Percentiles rank a stretch among this genome's conserved stretches.
Evolutionary conservation across 176 grass and related monocot species (phyloP).

Genomic region (Aegilops sharonensis): DNA sequence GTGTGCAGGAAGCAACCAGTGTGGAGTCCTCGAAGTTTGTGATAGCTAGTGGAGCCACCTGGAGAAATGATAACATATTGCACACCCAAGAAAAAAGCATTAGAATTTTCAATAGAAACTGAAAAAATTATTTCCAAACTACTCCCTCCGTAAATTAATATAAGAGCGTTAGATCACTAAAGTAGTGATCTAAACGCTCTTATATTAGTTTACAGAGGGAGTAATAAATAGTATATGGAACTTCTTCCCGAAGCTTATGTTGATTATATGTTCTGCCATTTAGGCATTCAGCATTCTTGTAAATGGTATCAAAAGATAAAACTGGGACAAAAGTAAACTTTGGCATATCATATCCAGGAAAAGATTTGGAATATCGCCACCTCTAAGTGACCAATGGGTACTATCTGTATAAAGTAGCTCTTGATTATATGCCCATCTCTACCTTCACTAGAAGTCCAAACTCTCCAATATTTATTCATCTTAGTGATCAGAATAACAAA

Average conservation of each 20-base stretch:
- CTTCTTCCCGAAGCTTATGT: neutral
- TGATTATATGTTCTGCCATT: neutral
- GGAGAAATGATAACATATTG: conserved; percentile 17
- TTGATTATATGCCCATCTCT: neutral
- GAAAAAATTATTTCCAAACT: neutral
- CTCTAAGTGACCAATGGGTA: conserved; percentile 4
- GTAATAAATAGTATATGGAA: conserved; percentile 22
- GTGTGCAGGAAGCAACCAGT: conserved; percentile 73
- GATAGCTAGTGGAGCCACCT: conserved; percentile 89
- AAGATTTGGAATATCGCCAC: conserved; percentile 11
- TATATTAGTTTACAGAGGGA: too few species aligned
- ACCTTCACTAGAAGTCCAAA: conserved; percentile 1
- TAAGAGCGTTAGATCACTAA: too few species aligned
- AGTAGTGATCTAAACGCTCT: too few species aligned
- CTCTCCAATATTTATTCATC: neutral
- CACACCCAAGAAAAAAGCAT: conserved; percentile 23
- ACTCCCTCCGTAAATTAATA: too few species aligned
- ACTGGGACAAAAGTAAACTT: neutral
- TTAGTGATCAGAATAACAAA: neutral
- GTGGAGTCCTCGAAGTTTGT: conserved; percentile 82
- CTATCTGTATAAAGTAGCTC: neutral
- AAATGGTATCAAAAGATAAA: conserved; percentile 17
- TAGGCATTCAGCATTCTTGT: neutral
- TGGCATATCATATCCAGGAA: conserved; percentile 18
- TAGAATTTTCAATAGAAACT: neutral